Percentiles rank a stretch among this genome's conserved stretches.
Evolutionary conservation across 1,284 basidiomycete species (phyloP).

Genomic region (Coniferiporia sulphurascens): DNA sequence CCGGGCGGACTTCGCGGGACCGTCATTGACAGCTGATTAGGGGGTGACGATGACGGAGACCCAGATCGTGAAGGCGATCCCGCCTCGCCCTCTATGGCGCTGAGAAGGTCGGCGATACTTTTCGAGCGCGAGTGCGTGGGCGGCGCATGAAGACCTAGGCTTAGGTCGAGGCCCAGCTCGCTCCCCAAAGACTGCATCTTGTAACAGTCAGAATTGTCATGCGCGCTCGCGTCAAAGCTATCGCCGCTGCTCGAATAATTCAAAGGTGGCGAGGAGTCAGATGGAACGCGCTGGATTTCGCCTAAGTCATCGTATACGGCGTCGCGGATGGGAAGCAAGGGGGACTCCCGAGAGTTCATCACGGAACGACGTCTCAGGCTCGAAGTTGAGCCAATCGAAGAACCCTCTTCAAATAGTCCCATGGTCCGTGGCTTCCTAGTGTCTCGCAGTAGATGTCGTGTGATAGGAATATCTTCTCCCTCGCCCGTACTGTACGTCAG

Average conservation of each 20-base stretch:
- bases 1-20: neutral
- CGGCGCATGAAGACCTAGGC: conserved; percentile 26
- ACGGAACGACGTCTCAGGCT: too few relatives aligned
- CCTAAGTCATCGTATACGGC: too few relatives aligned
- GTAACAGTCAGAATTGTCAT: neutral
- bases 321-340: too few relatives aligned
- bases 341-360: too few relatives aligned
- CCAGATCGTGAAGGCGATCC: neutral
- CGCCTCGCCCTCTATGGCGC: conserved; percentile 5
- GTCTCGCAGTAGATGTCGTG: too few relatives aligned
- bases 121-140: conserved; percentile 43
- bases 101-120: conserved; percentile 47
- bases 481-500: neutral
- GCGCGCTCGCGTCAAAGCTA: neutral
- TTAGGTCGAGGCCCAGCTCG: conserved; percentile 45
- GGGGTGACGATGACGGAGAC: neutral
- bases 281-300: conserved; percentile 8
- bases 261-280: conserved; percentile 14
- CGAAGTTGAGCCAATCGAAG: neutral
- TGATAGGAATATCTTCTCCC: neutral
- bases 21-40: neutral
- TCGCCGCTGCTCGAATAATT: neutral
- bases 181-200: conserved; percentile 45
- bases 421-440: conserved; percentile 22
- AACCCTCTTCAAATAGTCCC: conserved; percentile 51